Percentiles rank a stretch among this genome's conserved stretches.
phyloP scores from a whole-genome alignment of 306 rosid species.

The Abrus pulchellus region DNA sequence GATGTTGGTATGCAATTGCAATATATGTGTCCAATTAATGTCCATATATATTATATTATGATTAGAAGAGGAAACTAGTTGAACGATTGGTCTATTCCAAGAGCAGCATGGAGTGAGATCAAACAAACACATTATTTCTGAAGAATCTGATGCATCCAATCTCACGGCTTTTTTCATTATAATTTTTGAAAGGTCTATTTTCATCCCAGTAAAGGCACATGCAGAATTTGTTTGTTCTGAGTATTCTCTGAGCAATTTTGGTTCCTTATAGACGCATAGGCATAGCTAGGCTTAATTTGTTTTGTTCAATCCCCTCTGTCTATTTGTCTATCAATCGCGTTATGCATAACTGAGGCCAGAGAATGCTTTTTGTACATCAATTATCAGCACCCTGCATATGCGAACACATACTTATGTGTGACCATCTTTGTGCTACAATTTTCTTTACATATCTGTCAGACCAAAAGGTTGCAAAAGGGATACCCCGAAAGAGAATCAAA shows the following conservation, averaged over 20 bases:
- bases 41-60: too few relatives aligned
- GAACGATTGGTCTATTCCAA: conserved; percentile 52
- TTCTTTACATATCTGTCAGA: conserved; percentile 51
- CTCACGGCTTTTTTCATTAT: neutral
- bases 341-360: conserved; percentile 34
- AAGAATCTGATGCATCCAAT: conserved; percentile 35
- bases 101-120: conserved; percentile 31
- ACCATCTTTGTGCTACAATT: conserved; percentile 51
- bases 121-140: conserved; percentile 40
- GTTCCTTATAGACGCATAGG: conserved; percentile 23
- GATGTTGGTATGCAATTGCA: too few relatives aligned
- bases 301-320: conserved; percentile 41
- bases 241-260: conserved; percentile 47
- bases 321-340: conserved; percentile 52
- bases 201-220: conserved; percentile 48
- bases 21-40: too few relatives aligned
- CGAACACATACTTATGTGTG: conserved; percentile 42
- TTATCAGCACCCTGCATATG: conserved; percentile 47
- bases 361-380: conserved; percentile 58
- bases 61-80: neutral
- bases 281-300: conserved; percentile 50
- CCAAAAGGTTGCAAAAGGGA: conserved; percentile 46
- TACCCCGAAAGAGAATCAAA: conserved; percentile 35
- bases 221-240: conserved; percentile 45
- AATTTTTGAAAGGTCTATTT: conserved; percentile 62